Percentiles rank a stretch among this genome's conserved stretches.
phyloP scores from a whole-genome alignment of 345 rosid genomes.

The Geranium brycei region DNA sequence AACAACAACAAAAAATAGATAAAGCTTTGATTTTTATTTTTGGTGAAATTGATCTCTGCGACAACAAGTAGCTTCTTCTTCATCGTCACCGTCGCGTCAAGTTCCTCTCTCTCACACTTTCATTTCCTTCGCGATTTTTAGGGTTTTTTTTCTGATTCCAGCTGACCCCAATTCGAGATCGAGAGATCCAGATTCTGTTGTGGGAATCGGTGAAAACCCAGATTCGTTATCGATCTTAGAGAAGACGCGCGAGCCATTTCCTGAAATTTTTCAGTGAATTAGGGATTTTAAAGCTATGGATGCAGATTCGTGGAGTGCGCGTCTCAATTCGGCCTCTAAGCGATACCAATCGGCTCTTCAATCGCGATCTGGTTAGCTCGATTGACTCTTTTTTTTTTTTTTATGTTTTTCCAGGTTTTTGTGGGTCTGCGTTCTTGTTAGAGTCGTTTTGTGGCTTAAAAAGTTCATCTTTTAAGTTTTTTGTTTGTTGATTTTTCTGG shows the following conservation, averaged over 20 bases:
- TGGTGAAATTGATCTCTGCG: not conserved
- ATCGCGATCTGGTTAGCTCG: conserved; percentile 75
- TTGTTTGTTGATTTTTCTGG: not conserved
- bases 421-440: not conserved
- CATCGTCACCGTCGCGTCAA: not conserved
- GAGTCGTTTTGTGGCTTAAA: not conserved
- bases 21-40: not conserved
- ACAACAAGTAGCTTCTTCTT: not conserved
- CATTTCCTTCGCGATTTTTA: not conserved
- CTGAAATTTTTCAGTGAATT: not conserved
- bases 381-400: not conserved
- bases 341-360: conserved; percentile 72
- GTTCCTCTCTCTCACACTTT: not conserved
- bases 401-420: not conserved
- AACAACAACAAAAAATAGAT: not conserved
- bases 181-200: not conserved
- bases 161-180: not conserved
- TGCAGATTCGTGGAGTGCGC: conserved; percentile 78
- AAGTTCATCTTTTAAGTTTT: not conserved
- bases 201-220: not conserved
- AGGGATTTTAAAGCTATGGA: conserved; percentile 31
- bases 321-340: conserved; percentile 69
- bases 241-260: not conserved
- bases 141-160: not conserved
- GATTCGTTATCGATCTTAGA: not conserved